A percentile compares a stretch with the other conserved stretches of the same genome.
Evolutionary conservation across 257 asterid genomes (phyloP).

Genomic region (Plectranthus barbatus): DNA sequence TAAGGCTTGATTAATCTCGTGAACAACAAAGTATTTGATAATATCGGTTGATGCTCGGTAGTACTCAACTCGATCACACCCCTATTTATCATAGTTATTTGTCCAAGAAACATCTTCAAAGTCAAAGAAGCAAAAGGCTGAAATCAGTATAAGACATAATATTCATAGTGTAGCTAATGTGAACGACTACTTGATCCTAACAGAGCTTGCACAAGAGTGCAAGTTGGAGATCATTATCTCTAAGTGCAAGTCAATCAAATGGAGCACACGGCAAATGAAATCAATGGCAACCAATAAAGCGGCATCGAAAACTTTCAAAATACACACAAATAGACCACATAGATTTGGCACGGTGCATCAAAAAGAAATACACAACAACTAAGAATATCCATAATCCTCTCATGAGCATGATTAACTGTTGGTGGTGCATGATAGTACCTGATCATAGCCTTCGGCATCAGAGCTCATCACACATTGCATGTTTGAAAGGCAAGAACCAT

Average conservation of each 20-base stretch:
- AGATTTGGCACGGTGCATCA: not conserved
- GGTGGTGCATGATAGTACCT: constrained; percentile 34
- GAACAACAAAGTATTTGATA: too few relatives aligned
- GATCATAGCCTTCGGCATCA: constrained; percentile 85
- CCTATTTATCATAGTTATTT: too few relatives aligned
- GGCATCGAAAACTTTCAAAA: not conserved
- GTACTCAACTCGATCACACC: too few relatives aligned
- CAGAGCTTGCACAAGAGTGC: not conserved
- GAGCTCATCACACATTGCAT: constrained; percentile 92
- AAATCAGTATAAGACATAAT: not conserved
- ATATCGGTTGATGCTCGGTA: too few relatives aligned
- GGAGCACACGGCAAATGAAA: not conserved
- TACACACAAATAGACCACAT: not conserved
- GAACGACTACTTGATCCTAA: not conserved
- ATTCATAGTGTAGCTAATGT: not conserved
- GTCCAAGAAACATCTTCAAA: not conserved
- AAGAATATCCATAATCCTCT: not conserved
- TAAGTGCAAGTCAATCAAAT: not conserved
- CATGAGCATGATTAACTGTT: constrained; percentile 5
- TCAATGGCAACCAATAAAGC: not conserved
- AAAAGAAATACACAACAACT: not conserved
- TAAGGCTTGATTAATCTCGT: too few relatives aligned
- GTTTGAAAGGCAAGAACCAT: constrained; percentile 93
- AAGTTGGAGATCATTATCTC: not conserved
- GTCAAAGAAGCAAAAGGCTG: not conserved